These are phyloP conservation scores for Paraphoma chrysanthemicola DNA, from an alignment of 2,329 filamentous ascomycete species.

Conservation along the genomic window DNA sequence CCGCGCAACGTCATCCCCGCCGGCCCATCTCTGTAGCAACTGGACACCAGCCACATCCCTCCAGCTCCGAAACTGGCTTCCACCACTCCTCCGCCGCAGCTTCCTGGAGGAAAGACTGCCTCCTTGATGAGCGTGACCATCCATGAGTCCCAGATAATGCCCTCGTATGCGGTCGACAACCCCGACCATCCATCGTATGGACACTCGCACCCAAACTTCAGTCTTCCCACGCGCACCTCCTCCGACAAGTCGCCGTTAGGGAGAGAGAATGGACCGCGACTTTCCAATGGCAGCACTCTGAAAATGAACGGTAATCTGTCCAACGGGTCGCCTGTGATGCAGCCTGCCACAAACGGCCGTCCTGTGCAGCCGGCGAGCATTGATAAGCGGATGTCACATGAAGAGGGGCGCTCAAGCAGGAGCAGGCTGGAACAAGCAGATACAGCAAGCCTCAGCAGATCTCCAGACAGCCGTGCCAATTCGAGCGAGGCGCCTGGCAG, in stretches of 20 bases:
- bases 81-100: constrained; percentile 33
- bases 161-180: constrained; percentile 58
- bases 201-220: constrained; percentile 45
- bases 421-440: constrained; percentile 25
- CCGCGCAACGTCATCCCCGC: constrained; percentile 3
- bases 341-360: constrained; percentile 46
- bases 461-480: constrained; percentile 30
- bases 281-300: constrained; percentile 34
- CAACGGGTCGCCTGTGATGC: constrained; percentile 35
- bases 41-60: constrained; percentile 17
- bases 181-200: constrained; percentile 36
- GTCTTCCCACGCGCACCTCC: constrained; percentile 33
- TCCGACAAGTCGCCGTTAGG: constrained; percentile 31
- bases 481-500: constrained; percentile 37
- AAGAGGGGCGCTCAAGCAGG: constrained; percentile 26
- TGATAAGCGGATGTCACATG: constrained; percentile 48
- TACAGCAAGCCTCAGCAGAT: constrained; percentile 27
- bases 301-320: constrained; percentile 43
- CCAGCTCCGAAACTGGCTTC: constrained; percentile 32
- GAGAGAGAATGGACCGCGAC: constrained; percentile 27
- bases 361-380: constrained; percentile 39
- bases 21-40: constrained; percentile 17
- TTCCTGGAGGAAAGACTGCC: constrained; percentile 33
- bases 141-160: constrained; percentile 55
- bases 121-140: constrained; percentile 41